Percentiles rank a stretch among this genome's conserved stretches.
Conservation (phyloP, 768 basidiomycete species). For the Naganishia vaughanmartiniae region DNA sequence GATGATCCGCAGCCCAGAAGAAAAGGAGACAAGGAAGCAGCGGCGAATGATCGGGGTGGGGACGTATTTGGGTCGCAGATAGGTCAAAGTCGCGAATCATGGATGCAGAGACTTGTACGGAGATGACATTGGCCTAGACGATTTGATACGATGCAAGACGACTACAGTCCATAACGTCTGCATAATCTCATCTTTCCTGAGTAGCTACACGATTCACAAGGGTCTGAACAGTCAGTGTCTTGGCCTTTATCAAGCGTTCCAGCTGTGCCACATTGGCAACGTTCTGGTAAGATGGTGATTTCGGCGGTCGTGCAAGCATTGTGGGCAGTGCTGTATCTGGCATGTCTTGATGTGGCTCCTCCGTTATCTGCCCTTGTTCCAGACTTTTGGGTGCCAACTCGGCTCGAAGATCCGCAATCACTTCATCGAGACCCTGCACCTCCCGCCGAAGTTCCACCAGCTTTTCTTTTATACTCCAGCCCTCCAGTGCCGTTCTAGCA, state of each 20-base stretch:
- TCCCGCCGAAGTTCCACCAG: conserved; percentile 20
- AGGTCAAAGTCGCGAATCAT: neutral
- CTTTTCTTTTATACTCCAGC: conserved; percentile 10
- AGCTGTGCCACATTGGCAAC: conserved; percentile 27
- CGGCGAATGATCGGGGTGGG: neutral
- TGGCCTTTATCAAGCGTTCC: conserved; percentile 30
- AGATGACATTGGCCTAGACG: neutral
- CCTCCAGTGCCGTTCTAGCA: conserved; percentile 23
- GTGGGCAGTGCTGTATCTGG: neutral
- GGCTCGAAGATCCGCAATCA: conserved; percentile 26
- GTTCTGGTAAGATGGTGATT: conserved; percentile 5
- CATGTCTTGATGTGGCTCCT: neutral
- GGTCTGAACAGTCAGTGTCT: conserved; percentile 24
- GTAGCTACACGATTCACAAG: conserved; percentile 14
- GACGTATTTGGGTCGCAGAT: neutral
- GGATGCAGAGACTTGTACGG: neutral
- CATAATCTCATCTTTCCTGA: neutral
- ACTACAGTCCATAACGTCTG: too few species aligned
- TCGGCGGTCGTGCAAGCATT: neutral
- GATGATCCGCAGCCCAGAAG: neutral
- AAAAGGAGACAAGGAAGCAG: neutral
- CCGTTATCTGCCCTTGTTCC: neutral
- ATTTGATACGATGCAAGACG: too few species aligned
- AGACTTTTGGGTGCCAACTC: conserved; percentile 10
- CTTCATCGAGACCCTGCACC: conserved; percentile 25